These are phyloP conservation scores for Pichia sp. DNA, from an alignment of 1,139 yeast genomes.

Conservation along the genomic window DNA sequence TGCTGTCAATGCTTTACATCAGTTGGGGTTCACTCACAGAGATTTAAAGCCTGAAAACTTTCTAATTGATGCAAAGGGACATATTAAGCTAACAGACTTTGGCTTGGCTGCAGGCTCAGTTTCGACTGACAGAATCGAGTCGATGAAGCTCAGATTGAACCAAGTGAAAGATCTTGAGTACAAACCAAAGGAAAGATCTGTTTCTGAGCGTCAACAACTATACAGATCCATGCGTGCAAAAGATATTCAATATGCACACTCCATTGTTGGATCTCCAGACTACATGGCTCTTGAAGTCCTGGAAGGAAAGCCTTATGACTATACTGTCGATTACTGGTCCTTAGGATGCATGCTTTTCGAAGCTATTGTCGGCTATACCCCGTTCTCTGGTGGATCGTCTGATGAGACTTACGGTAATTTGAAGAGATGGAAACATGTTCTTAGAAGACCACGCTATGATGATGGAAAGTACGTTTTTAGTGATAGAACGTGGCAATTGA, in stretches of 20 bases:
- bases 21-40: conserved; percentile 92
- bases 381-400: conserved; percentile 88
- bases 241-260: conserved; percentile 77
- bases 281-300: conserved; percentile 98
- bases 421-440: conserved; percentile 85
- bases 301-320: conserved; percentile 89
- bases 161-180: conserved; percentile 70
- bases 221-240: conserved; percentile 65
- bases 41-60: conserved; percentile 98
- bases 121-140: conserved; percentile 86
- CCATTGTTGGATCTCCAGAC: conserved; percentile 97
- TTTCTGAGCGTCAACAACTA: conserved; percentile 78
- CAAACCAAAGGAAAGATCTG: conserved; percentile 67
- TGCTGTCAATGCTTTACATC: conserved; percentile 88
- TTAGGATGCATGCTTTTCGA: conserved; percentile 93
- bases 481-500: conserved; percentile 93
- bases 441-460: conserved; percentile 85
- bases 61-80: conserved; percentile 89
- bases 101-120: conserved; percentile 97
- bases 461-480: conserved; percentile 90
- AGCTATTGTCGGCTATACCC: conserved; percentile 92
- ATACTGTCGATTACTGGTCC: conserved; percentile 98
- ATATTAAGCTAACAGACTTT: conserved; percentile 93
- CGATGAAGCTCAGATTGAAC: conserved; percentile 80
- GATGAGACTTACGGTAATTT: conserved; percentile 94